Percentiles rank a stretch among this genome's conserved stretches.
Evolutionary conservation across 2,329 filamentous ascomycete genomes (phyloP).

Genomic region (Aspergillus aculeatinus): DNA sequence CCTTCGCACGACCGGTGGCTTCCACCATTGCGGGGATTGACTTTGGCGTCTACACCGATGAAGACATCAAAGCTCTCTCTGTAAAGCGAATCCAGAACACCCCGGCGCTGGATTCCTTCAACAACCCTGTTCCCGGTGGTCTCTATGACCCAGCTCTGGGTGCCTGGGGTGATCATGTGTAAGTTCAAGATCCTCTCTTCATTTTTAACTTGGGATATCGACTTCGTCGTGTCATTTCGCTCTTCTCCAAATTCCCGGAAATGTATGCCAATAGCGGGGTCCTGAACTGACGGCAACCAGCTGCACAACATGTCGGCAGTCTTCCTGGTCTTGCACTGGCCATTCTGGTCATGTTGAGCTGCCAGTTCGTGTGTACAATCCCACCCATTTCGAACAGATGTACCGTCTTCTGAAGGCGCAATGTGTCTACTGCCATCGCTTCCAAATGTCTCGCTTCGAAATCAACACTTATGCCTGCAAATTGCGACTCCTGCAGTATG

Average conservation of each 20-base stretch:
- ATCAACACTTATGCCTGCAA: constrained; percentile 81
- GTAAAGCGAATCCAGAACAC: constrained; percentile 93
- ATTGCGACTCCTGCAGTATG: constrained; percentile 79
- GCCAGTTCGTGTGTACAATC: constrained; percentile 89
- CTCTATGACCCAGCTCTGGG: constrained; percentile 91
- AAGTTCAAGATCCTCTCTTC: constrained; percentile 39
- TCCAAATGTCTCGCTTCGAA: constrained; percentile 74
- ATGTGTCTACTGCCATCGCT: constrained; percentile 85
- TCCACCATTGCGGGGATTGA: constrained; percentile 84
- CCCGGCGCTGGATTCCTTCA: constrained; percentile 86
- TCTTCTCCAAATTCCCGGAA: not conserved
- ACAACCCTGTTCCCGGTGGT: constrained; percentile 85
- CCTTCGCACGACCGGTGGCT: constrained; percentile 69
- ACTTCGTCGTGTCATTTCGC: not conserved
- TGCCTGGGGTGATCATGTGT: constrained; percentile 83
- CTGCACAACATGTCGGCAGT: constrained; percentile 89
- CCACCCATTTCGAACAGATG: constrained; percentile 92
- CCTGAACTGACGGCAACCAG: constrained; percentile 47
- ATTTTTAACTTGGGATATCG: constrained; percentile 5
- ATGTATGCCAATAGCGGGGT: constrained; percentile 11
- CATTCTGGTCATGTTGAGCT: constrained; percentile 95
- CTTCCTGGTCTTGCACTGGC: constrained; percentile 78
- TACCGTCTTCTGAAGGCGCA: constrained; percentile 80
- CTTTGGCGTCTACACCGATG: constrained; percentile 78
- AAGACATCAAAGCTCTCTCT: constrained; percentile 84